Evolutionary conservation across 1,139 yeast genomes (phyloP).

Genomic region (Hanseniaspora uvarum): DNA sequence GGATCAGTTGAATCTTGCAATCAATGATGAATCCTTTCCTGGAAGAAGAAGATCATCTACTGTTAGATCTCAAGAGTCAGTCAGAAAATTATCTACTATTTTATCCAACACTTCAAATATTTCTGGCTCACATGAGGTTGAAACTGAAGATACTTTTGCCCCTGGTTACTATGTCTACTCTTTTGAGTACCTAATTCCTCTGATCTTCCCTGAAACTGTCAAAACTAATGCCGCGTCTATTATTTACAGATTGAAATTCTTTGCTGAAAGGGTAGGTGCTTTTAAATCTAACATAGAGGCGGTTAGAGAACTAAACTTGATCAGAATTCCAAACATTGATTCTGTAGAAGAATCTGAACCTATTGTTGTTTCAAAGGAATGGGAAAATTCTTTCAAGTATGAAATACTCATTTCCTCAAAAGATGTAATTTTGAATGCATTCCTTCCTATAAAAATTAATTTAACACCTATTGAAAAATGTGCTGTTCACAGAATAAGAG

Average conservation of each 20-base stretch:
- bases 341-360: slow-evolving; percentile 88
- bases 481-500: slow-evolving; percentile 71
- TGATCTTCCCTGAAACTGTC: slow-evolving; percentile 73
- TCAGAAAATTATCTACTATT: slow-evolving; percentile 1
- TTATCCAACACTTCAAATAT: slow-evolving; percentile 7
- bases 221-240: slow-evolving; percentile 75
- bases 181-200: slow-evolving; percentile 79
- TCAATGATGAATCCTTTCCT: neutral
- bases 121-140: slow-evolving; percentile 3
- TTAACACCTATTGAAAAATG: slow-evolving; percentile 82
- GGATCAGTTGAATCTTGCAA: neutral
- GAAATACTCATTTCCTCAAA: slow-evolving; percentile 86
- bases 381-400: slow-evolving; percentile 87
- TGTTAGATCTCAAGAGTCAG: slow-evolving; percentile 20
- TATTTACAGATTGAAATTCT: slow-evolving; percentile 55
- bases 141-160: slow-evolving; percentile 37
- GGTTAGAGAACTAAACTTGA: slow-evolving; percentile 50
- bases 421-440: slow-evolving; percentile 71
- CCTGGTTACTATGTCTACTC: slow-evolving; percentile 90
- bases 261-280: slow-evolving; percentile 66
- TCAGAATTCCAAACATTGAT: slow-evolving; percentile 67
- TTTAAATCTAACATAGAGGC: slow-evolving; percentile 70
- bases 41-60: slow-evolving; percentile 27
- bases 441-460: slow-evolving; percentile 72
- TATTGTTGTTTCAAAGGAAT: slow-evolving; percentile 74